phyloP scores from a whole-genome alignment of 1,284 basidiomycete species.

The Apiotrichum veenhuisii region DNA sequence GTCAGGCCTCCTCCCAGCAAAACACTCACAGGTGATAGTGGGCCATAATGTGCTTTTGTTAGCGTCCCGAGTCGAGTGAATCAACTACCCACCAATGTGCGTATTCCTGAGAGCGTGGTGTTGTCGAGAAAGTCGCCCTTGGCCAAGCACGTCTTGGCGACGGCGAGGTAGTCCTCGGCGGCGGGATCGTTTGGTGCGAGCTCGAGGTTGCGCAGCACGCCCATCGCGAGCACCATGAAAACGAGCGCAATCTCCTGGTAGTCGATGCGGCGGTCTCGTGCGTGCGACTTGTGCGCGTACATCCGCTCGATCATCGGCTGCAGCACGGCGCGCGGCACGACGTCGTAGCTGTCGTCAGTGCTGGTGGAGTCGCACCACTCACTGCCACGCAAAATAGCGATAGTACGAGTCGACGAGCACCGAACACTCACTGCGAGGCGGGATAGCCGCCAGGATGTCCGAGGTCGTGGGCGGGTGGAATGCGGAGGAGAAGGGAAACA shows the following conservation, averaged over 20 bases:
- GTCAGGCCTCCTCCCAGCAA: too few relatives aligned
- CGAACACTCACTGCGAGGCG: constrained; percentile 26
- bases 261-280: background rate
- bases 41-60: constrained; percentile 24
- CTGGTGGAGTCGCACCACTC: constrained; percentile 1
- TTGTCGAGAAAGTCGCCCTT: constrained; percentile 34
- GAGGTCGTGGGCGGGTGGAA: constrained; percentile 3
- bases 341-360: constrained; percentile 21
- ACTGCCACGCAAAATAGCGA: constrained; percentile 32
- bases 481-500: constrained; percentile 15
- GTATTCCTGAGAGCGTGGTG: constrained; percentile 33
- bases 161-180: constrained; percentile 29
- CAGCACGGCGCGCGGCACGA: constrained; percentile 21
- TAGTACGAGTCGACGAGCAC: constrained; percentile 29
- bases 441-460: constrained; percentile 18
- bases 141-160: constrained; percentile 27
- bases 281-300: constrained; percentile 8
- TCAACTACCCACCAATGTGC: constrained; percentile 23
- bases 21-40: constrained; percentile 26
- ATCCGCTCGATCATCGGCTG: constrained; percentile 23
- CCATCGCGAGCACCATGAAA: constrained; percentile 33
- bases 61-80: background rate
- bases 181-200: constrained; percentile 31
- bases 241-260: constrained; percentile 33
- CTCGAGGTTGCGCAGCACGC: constrained; percentile 36